Base-by-base conservation (phyloP, 1,284 basidiomycete species). In the Prillingera fragicola region DNA sequence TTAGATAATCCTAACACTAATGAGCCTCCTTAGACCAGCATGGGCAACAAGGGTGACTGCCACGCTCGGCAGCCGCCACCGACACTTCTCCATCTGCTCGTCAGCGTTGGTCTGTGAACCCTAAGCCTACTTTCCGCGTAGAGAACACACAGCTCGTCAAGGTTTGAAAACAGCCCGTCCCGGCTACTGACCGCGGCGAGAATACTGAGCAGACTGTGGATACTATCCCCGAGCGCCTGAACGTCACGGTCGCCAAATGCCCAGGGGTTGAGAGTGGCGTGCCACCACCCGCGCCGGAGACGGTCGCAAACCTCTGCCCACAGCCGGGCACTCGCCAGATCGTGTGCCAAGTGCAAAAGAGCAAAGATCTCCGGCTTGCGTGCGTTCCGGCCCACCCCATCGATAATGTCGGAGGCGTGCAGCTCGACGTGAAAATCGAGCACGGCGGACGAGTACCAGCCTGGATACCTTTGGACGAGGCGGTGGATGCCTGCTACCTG, bases 361-460 rank as follows among this genome's bases (percentile, higher is more conserved):
- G 43, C 27, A 15, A 36, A 52, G 3, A 52, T 32, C 17, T 48
- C 46, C 9, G 31, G 25, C 25, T 46, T 45, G 8, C n/a, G 4
- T 13, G 46, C 46, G 1, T 17, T 8, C 10, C 31, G 9, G 13
- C 50, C 50, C 7, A 49, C 41, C 3, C 28, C 17, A 17, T 43
- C 38, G 18, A 48, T 46, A 21, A 52, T 41, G n/a, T 21, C 33
- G 3, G 32, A 13, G 9, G 46, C 43, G 17, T 43, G 41, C 25
- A 52, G 50, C 43, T 52, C 50, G 37, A 49, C 41, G 46, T 52
- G 46, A 41, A 52, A 52, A 31, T 52, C 50, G 29, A 52, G 46
- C 21, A 48, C 43, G 5, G 50, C 50, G 18, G 41, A 46, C 13
- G 46, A 24, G 22, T 52, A 52, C 43, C 47, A 52, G 22, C 50